Percentiles rank a stretch among this genome's conserved stretches.
phyloP scores from a whole-genome alignment of 139 green algal genomes.

The Volvox reticuliferus region DNA sequence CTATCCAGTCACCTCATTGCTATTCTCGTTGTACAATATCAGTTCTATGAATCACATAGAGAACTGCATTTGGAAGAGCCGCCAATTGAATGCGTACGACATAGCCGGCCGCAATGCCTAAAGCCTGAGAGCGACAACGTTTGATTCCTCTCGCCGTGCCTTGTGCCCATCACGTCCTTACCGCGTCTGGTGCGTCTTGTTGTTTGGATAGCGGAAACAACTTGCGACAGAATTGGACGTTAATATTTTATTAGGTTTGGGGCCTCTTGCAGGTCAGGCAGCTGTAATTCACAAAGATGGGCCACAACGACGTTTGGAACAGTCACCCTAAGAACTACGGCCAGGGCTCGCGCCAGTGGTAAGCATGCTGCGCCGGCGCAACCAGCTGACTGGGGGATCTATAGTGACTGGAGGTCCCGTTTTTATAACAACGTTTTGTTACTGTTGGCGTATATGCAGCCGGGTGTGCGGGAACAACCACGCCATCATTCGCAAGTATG shows the following conservation, averaged over 20 bases:
- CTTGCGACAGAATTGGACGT: neutral
- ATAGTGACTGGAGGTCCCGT: neutral
- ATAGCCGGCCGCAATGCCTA: neutral
- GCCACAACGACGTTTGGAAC: constrained; percentile 96
- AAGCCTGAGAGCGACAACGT: neutral
- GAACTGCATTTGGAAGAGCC: neutral
- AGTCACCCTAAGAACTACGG: constrained; percentile 94
- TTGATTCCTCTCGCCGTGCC: constrained; percentile 20
- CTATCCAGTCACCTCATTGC: too few relatives aligned
- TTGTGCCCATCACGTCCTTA: constrained; percentile 22
- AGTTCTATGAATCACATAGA: too few relatives aligned
- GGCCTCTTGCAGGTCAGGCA: constrained; percentile 30
- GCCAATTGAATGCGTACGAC: constrained; percentile 23
- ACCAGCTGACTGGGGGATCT: neutral
- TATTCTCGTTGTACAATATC: too few relatives aligned
- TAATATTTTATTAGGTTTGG: too few relatives aligned
- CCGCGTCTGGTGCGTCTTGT: constrained; percentile 1
- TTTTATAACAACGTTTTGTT: too few relatives aligned
- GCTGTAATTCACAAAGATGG: constrained; percentile 81
- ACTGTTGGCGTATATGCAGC: constrained; percentile 70
- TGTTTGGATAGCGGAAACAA: neutral
- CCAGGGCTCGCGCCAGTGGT: constrained; percentile 88
- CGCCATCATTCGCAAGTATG: constrained; percentile 99
- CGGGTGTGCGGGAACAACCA: constrained; percentile 97
- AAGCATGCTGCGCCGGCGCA: constrained; percentile 7